phyloP scores from a whole-genome alignment of 2,329 filamentous ascomycete genomes.

The Paecilomyces fulvus region DNA sequence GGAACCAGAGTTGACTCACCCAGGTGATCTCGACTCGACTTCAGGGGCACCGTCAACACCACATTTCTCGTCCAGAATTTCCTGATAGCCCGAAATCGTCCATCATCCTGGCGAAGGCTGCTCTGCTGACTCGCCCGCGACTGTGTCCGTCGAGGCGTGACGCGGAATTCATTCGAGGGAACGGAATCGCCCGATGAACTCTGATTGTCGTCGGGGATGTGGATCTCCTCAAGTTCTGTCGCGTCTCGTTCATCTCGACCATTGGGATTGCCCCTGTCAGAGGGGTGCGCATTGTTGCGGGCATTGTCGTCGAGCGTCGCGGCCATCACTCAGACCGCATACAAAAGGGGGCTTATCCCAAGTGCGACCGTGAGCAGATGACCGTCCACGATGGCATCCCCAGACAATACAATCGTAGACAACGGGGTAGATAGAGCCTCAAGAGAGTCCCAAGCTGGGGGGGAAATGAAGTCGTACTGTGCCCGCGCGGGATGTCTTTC shows the following conservation, averaged over 20 bases:
- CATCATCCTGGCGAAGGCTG: conserved; percentile 23
- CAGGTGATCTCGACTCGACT: conserved; percentile 35
- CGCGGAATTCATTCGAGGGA: conserved; percentile 25
- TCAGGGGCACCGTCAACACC: conserved; percentile 28
- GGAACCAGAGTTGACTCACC: conserved; percentile 17
- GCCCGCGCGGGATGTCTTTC: not conserved
- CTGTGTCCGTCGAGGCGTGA: conserved; percentile 15
- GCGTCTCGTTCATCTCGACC: not conserved
- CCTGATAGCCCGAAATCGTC: conserved; percentile 57
- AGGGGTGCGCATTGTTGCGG: not conserved
- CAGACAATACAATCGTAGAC: not conserved
- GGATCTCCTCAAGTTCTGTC: not conserved
- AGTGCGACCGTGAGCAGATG: not conserved
- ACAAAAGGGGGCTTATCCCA: not conserved
- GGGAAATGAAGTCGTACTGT: not conserved
- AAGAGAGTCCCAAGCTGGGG: not conserved
- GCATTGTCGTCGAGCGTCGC: not conserved
- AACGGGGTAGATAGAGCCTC: not conserved
- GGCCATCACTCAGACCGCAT: not conserved
- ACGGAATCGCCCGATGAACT: conserved; percentile 15
- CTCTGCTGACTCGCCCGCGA: conserved; percentile 12
- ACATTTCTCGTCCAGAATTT: conserved; percentile 69
- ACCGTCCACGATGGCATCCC: not conserved
- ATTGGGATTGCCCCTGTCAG: not conserved
- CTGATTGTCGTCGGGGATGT: not conserved